Conservation (phyloP, 768 basidiomycete species). For the Coprinopsis strossmayeri region DNA sequence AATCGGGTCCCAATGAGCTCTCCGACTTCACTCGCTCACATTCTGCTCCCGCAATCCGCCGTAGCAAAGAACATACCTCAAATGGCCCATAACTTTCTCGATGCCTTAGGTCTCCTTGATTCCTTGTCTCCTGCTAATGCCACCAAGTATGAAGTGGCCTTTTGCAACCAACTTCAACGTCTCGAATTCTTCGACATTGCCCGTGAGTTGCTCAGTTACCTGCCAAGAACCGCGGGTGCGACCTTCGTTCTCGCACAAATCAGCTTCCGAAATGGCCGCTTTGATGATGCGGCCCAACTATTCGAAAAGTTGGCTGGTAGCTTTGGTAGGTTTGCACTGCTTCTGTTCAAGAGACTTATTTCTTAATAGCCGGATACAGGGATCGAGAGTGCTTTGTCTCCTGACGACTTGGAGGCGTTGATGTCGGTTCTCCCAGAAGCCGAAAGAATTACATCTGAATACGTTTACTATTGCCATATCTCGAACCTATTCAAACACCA, state of each 20-base stretch:
- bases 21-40: constrained; percentile 59
- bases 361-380: constrained; percentile 32
- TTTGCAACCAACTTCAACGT: constrained; percentile 63
- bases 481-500: constrained; percentile 66
- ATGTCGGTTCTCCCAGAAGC: constrained; percentile 52
- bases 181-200: constrained; percentile 59
- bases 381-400: constrained; percentile 41
- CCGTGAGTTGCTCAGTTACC: constrained; percentile 63
- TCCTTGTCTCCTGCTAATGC: constrained; percentile 63
- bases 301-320: constrained; percentile 70
- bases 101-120: constrained; percentile 57
- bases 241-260: constrained; percentile 68
- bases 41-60: constrained; percentile 48
- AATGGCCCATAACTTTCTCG: constrained; percentile 67
- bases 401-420: constrained; percentile 62
- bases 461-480: constrained; percentile 73
- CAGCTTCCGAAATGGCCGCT: constrained; percentile 56
- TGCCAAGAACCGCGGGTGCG: constrained; percentile 72
- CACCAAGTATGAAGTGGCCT: constrained; percentile 60
- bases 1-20: constrained; percentile 28
- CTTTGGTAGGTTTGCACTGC: constrained; percentile 50
- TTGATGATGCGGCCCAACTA: constrained; percentile 65
- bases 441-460: constrained; percentile 51
- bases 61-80: constrained; percentile 44
- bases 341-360: constrained; percentile 9